Conservation (phyloP, 2,329 filamentous ascomycete genomes). For the Ambrosiella beaveri region DNA sequence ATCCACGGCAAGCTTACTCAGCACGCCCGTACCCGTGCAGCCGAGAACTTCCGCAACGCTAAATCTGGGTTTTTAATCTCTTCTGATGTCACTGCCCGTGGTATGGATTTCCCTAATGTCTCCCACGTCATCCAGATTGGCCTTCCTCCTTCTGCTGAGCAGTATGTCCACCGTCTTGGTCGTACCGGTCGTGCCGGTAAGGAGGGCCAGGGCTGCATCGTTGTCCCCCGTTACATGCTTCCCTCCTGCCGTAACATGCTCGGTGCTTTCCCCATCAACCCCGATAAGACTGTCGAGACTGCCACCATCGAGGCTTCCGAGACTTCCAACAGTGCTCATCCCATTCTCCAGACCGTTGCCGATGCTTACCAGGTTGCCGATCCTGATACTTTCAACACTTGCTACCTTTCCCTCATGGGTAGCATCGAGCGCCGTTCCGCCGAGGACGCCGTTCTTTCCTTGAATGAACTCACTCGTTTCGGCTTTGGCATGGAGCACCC, state of each 20-base stretch:
- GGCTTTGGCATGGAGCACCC: slow-evolving; percentile 35
- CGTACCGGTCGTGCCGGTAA: slow-evolving; percentile 62
- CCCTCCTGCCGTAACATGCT: slow-evolving; percentile 32
- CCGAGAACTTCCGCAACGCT: slow-evolving; percentile 54
- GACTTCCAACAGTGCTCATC: slow-evolving; percentile 8
- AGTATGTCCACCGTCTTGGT: slow-evolving; percentile 62
- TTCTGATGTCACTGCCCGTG: slow-evolving; percentile 63
- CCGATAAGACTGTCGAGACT: slow-evolving; percentile 32
- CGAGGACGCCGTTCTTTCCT: slow-evolving; percentile 25
- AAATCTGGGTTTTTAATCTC: slow-evolving; percentile 51
- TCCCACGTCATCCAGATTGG: slow-evolving; percentile 66
- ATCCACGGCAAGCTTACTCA: slow-evolving; percentile 75
- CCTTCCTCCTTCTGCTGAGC: slow-evolving; percentile 44
- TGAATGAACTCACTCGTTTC: slow-evolving; percentile 35
- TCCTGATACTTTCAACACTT: slow-evolving; percentile 18
- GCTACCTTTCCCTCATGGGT: slow-evolving; percentile 43
- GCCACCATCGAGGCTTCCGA: slow-evolving; percentile 19
- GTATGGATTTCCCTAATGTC: slow-evolving; percentile 69
- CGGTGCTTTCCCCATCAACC: slow-evolving; percentile 40
- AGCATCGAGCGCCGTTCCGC: slow-evolving; percentile 25
- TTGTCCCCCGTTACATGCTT: slow-evolving; percentile 41
- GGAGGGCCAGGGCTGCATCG: slow-evolving; percentile 52
- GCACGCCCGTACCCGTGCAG: slow-evolving; percentile 45
- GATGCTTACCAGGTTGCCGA: slow-evolving; percentile 19
- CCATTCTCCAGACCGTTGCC: slow-evolving; percentile 26